phyloP scores from a whole-genome alignment of 768 basidiomycete species.

The Phlegmacium glaucopus region DNA sequence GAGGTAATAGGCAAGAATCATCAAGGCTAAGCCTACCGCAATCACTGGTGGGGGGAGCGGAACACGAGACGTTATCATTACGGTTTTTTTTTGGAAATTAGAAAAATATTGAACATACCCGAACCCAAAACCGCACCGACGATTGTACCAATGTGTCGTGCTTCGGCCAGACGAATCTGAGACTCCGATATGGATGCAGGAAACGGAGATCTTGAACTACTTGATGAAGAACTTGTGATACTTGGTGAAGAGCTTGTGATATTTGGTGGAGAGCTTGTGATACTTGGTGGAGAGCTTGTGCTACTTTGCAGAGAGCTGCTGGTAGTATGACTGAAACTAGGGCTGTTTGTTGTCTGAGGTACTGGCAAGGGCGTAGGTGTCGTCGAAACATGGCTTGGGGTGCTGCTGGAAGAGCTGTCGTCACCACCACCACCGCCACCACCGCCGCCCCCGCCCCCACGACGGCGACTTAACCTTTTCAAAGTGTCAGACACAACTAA shows the following conservation, averaged over 20 bases:
- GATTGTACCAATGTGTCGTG: slow-evolving; percentile 1
- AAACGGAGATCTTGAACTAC: too few relatives aligned
- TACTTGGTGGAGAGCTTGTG: too few relatives aligned
- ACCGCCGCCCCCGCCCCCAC: not conserved
- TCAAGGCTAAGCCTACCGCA: slow-evolving; percentile 13
- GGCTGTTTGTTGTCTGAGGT: not conserved
- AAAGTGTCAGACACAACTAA: too few relatives aligned
- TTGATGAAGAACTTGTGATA: too few relatives aligned
- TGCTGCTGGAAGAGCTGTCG: not conserved
- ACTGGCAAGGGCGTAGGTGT: not conserved
- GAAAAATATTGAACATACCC: slow-evolving; percentile 6
- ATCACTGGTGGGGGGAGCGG: slow-evolving; percentile 12
- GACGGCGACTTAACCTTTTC: slow-evolving; percentile 1
- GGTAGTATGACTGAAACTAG: not conserved
- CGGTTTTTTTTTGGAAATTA: too few relatives aligned
- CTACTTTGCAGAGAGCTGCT: too few relatives aligned
- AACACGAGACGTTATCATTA: not conserved
- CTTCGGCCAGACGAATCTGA: too few relatives aligned
- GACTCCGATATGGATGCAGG: too few relatives aligned
- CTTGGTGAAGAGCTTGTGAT: too few relatives aligned
- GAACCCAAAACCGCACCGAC: slow-evolving; percentile 15
- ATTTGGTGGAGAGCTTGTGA: too few relatives aligned
- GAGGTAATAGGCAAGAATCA: slow-evolving; percentile 15
- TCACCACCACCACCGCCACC: not conserved
- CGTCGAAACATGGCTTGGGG: not conserved